Evolutionary conservation across 306 rosid genomes (phyloP), one percentile per base, ranked within the genome.

Genomic region (Castanopsis chinensis): DNA sequence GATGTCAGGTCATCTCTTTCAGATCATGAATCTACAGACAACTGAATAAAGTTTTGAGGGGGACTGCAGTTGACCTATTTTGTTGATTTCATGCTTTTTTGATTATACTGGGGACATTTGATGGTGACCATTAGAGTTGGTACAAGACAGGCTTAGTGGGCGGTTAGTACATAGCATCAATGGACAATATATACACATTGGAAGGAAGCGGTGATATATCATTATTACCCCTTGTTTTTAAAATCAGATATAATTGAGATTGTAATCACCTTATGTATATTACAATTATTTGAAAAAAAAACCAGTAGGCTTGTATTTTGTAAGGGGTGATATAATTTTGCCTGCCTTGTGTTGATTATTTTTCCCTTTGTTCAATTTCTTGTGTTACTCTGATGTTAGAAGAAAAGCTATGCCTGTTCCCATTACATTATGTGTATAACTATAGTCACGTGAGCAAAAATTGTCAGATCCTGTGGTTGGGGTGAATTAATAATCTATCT

Each of bases 241-340:
- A 11, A 74, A 54, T 10, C 45, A 32, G 45, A 28, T 15, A 6
- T 5, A 67, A 35, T 67, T 35, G 15, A 67, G 72, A 67, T 19
- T 67, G 52, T 33, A 67, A 28, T 59, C 54, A 65, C 70, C 25
- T 12, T 28, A 8, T 53, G 76, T 70, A 41, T 57, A 45, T 35
- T 71, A 17, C 1, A 13, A 25, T 58, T 76, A 49, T 32, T 32
- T 23, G 25, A 10, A 57, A 54, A 57, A 54, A 19, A 60, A 9
- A 69, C 27, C 27, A 1, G 52, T 76, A 35, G 73, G 70, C 82
- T 49, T 49, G 60, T 78, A 72, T 77, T 43, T 17, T 37, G 10
- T 53, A 21, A 30, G 33, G 28, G 49, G 17, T 49, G 60, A 56
- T 49, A 14, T 41, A 9, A 61, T 63, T 41, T 59, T 58, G 13